Evolutionary conservation across 2,329 filamentous ascomycete genomes (phyloP), one percentile per base, ranked within the genome.

Genomic region (Dothistroma pini): DNA sequence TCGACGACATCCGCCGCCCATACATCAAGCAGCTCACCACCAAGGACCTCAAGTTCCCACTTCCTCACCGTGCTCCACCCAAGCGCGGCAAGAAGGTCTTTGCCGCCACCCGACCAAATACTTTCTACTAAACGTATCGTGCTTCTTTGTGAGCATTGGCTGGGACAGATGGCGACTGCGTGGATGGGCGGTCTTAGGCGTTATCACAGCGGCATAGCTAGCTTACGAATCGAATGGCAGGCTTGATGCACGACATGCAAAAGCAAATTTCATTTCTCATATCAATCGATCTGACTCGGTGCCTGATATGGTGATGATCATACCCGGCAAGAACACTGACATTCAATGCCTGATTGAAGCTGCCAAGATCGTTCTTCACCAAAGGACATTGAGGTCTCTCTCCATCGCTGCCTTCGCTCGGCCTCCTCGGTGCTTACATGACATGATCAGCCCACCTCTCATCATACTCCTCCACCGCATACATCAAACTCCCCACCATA

Each of bases 11-110:
- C 85, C 95, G 93, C 86, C 91, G 95, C 80, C 93, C 95, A 72
- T 99, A 99, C 89, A 96, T 99, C 86, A 96, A 93, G 87, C 95
- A 99, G 85, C 91, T 99, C 80, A 83, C 96, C 79, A 83, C 85
- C 82, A 97, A 97, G 89, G 80, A 87, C 81, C 90, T 99, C 81
- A 91, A 89, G 82, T 99, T 99, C 91, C 95, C 95, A 79, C 91
- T 99, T 73, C 95, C 95, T 79, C 95, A 99, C 87, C 95, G 96
- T 77, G 83, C 93, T 77, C 85, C 88, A 84, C 93, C 92, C 84
- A 84, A 85, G 81, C 81, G 80, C 79, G 87, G 84, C 84, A 90
- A 89, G 86, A 96, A 96, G 87, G 78, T 97, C 79, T 99, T 96
- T 85, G 86, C 89, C 79, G 87, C 91, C 77, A 91, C 87, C 83